Conservation (phyloP, 139 green algal species). For the Zygnema circumcarinatum region DNA sequence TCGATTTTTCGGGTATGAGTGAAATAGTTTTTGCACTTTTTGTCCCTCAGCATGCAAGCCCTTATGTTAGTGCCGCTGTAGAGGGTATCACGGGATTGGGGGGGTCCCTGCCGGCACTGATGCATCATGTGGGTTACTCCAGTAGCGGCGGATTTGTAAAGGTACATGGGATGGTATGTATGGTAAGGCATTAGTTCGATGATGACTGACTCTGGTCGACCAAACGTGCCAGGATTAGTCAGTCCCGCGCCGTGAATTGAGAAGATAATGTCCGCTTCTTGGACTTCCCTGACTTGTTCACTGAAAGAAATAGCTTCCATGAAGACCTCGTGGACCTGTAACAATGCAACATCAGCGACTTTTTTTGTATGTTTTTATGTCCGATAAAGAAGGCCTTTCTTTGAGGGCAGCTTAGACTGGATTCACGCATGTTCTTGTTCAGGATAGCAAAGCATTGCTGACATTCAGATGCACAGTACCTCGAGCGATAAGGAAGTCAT, state of each 20-base stretch:
- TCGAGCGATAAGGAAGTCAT: background rate
- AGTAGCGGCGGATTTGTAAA: slow-evolving; percentile 6
- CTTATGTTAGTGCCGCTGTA: background rate
- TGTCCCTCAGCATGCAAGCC: slow-evolving; percentile 2
- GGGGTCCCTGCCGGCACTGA: background rate
- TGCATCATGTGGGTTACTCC: slow-evolving; percentile 39
- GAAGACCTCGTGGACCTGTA: slow-evolving; percentile 9
- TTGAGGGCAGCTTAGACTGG: background rate
- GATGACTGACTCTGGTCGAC: background rate
- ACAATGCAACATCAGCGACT: background rate
- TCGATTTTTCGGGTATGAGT: slow-evolving; percentile 24
- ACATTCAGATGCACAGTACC: background rate
- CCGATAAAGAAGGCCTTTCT: background rate
- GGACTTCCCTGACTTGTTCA: slow-evolving; percentile 15
- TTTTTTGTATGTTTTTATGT: background rate
- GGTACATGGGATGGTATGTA: slow-evolving; percentile 34
- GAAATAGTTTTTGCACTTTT: slow-evolving; percentile 42
- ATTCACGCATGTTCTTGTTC: background rate
- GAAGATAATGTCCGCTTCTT: slow-evolving; percentile 38
- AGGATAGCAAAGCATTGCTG: slow-evolving; percentile 1
- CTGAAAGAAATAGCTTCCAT: slow-evolving; percentile 20
- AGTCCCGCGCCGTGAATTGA: slow-evolving; percentile 28
- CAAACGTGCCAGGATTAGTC: slow-evolving; percentile 23
- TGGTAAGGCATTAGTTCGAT: slow-evolving; percentile 43
- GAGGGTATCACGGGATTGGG: background rate